Percentiles rank a stretch among this genome's conserved stretches.
Evolutionary conservation across 768 basidiomycete genomes (phyloP).

Genomic region (Xerocomus brunneocitrinus): DNA sequence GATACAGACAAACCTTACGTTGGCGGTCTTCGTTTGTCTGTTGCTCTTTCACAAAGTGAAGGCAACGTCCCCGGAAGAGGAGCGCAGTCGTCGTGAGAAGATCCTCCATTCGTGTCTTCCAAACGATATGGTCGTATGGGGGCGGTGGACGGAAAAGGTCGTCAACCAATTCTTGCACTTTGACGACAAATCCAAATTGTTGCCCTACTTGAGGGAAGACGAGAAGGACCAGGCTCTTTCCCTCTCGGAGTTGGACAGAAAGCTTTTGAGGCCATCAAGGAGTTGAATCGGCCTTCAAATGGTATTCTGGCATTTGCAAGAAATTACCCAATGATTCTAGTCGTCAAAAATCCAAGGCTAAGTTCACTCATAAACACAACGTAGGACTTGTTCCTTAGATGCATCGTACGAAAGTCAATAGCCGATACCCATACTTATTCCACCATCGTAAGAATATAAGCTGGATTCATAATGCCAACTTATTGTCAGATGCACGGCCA

Average conservation of each 20-base stretch:
- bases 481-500: background rate
- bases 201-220: slow-evolving; percentile 1
- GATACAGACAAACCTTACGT: slow-evolving; percentile 13
- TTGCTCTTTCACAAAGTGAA: slow-evolving; percentile 17
- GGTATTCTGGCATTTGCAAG: background rate
- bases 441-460: background rate
- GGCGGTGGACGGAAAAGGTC: slow-evolving; percentile 20
- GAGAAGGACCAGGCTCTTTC: background rate
- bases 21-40: slow-evolving; percentile 27
- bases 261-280: background rate
- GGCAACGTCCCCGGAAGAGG: background rate
- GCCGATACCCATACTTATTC: background rate
- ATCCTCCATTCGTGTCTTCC: slow-evolving; percentile 15
- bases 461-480: background rate
- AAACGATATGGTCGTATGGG: slow-evolving; percentile 26
- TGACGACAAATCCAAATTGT: background rate
- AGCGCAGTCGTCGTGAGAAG: background rate
- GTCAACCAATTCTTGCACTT: slow-evolving; percentile 11
- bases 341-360: background rate
- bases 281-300: slow-evolving; percentile 9
- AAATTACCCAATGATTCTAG: background rate
- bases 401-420: background rate
- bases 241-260: background rate
- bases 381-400: background rate
- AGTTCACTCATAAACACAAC: background rate